Evolutionary conservation across 345 rosid genomes (phyloP), one percentile per base, ranked within the genome.

Genomic region (Lumnitzera littorea): DNA sequence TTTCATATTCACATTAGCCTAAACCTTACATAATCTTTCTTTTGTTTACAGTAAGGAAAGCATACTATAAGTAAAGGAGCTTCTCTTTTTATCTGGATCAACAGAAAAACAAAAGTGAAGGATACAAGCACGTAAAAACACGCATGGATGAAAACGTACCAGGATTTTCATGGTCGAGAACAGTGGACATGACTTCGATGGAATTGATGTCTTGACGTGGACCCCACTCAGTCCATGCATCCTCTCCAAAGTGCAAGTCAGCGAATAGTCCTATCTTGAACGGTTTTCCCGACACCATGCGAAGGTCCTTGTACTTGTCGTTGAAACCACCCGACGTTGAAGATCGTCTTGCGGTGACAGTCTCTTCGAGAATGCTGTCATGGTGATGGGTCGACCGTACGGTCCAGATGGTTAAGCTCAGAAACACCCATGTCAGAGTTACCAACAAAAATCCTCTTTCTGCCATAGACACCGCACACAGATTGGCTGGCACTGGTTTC

Each of bases 211-310:
- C 96, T 56, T 86, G 96, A 29, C 56, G 66, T 2, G 89, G 96
- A 6, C 87, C 95, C 91, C 95, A 86, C 0, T 78, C 84, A 2
- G 91, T 83, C 96, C 89, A 84, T 3, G 88, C 72, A 57, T 74
- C 51, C 82, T 89, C 91, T 4, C 95, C 96, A 54, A 89, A 89
- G 64, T 89, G 95, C 56, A 89, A 73, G 74, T 89, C 96, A 3
- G 96, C 95, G 25, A 86, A 89, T 51, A 86, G 57, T 0, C 86
- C 95, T 0, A 84, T 75, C 77, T 57, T 84, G 78, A 80, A 86
- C 50, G 77, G 63, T 47, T 67, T 46, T 12, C 76, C 84, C 15
- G 58, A 60, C 65, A 69, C 70, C 15, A 71, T 54, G 48, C 67
- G 68, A 50, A 81, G 76, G 53, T 55, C 51, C 51, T 50, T 27